A percentile compares a stretch with the other conserved stretches of the same genome.
Evolutionary conservation across 345 rosid genomes (phyloP).

Genomic region (Linum usitatissimum): DNA sequence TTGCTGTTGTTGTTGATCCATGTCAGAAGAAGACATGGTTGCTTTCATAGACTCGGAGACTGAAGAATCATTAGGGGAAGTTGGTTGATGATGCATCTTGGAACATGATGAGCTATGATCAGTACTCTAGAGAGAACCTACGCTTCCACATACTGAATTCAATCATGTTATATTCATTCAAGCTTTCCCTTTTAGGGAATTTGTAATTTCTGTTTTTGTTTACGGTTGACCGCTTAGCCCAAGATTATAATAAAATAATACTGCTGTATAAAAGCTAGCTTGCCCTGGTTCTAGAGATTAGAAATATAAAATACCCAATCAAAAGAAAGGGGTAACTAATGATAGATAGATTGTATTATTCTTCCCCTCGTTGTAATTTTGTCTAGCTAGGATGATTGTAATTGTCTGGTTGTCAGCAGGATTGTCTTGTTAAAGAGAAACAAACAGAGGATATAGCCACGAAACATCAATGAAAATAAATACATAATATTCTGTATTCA

Average conservation of each 20-base stretch:
- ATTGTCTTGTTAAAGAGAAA: too few species aligned
- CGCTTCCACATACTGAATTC: constrained; percentile 31
- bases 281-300: background rate
- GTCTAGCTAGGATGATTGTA: too few species aligned
- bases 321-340: background rate
- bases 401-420: too few species aligned
- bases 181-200: background rate
- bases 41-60: constrained; percentile 22
- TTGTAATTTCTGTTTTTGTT: constrained; percentile 16
- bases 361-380: too few species aligned
- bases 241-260: too few species aligned
- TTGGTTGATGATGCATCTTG: constrained; percentile 9
- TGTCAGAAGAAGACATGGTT: constrained; percentile 16
- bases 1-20: constrained; percentile 21
- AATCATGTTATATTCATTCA: constrained; percentile 18
- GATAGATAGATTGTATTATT: too few species aligned
- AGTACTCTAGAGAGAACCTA: constrained; percentile 27
- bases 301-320: background rate
- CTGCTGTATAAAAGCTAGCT: too few species aligned
- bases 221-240: background rate
- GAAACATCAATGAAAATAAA: background rate
- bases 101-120: constrained; percentile 32
- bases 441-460: background rate
- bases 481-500: background rate
- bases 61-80: constrained; percentile 26